A percentile compares a stretch with the other conserved stretches of the same genome.
These are phyloP conservation scores for Syzygium malaccense DNA, from an alignment of 441 rosid species.

Conservation along the genomic window DNA sequence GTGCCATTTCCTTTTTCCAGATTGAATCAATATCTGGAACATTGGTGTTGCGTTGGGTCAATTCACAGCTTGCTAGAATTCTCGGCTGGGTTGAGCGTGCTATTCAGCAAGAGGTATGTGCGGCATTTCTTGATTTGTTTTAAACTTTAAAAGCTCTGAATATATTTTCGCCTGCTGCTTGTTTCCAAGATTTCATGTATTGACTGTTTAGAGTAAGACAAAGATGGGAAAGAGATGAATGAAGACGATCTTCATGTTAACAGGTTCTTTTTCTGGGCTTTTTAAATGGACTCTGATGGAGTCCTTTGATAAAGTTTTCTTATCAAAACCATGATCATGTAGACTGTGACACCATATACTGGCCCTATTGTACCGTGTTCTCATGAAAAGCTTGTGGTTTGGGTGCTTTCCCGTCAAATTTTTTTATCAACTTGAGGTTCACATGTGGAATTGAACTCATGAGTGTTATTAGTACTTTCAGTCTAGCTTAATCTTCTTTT, in stretches of 20 bases:
- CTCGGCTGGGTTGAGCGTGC: constrained; percentile 96
- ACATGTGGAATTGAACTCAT: not conserved
- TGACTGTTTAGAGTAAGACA: not conserved
- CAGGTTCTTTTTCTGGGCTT: not conserved
- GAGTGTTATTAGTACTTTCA: not conserved
- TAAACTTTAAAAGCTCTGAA: not conserved
- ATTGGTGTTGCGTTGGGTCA: constrained; percentile 93
- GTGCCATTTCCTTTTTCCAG: constrained; percentile 22
- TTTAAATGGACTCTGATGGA: not conserved
- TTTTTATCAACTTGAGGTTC: not conserved
- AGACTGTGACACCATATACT: not conserved
- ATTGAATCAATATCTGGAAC: constrained; percentile 93
- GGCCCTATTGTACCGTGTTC: not conserved
- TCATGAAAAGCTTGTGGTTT: not conserved
- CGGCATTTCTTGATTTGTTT: not conserved
- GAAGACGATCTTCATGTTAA: not conserved
- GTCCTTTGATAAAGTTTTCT: not conserved
- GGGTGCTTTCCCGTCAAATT: not conserved
- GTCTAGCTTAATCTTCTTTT: not conserved
- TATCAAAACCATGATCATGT: not conserved
- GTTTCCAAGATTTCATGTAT: not conserved
- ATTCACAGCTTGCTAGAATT: constrained; percentile 89
- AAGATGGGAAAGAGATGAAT: not conserved
- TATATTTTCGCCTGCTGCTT: not conserved
- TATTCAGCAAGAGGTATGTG: constrained; percentile 86